Percentiles rank a stretch among this genome's conserved stretches.
These are phyloP conservation scores for Solanum bulbocastanum DNA, from an alignment of 257 asterid genomes.

Conservation along the genomic window DNA sequence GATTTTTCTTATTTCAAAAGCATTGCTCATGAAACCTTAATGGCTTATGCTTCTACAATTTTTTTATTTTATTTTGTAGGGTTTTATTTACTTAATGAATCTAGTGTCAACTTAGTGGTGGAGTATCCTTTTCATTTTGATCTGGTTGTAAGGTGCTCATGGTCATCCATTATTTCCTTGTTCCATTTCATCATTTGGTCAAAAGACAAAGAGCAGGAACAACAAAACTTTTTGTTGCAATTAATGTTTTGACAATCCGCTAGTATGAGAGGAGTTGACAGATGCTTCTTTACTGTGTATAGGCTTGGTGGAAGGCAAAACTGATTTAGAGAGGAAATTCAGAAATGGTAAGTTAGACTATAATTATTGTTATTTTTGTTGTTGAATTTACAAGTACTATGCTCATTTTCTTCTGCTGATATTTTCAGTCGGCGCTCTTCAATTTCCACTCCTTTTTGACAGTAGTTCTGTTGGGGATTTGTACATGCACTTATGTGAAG, in stretches of 20 bases:
- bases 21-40: neutral
- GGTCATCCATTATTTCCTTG: neutral
- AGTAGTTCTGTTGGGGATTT: constrained; percentile 77
- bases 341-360: neutral
- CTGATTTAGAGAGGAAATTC: neutral
- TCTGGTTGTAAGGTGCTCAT: neutral
- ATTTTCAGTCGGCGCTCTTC: constrained; percentile 74
- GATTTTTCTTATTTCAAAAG: neutral
- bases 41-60: neutral
- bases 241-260: neutral
- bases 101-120: neutral
- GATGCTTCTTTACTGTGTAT: neutral
- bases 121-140: neutral
- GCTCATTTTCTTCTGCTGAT: constrained; percentile 7
- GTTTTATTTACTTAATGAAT: neutral
- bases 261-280: neutral
- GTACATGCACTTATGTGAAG: constrained; percentile 88
- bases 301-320: neutral
- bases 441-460: constrained; percentile 90
- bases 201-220: neutral
- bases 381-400: neutral
- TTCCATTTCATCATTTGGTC: neutral
- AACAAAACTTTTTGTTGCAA: neutral
- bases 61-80: neutral
- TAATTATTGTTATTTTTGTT: neutral